phyloP scores from a whole-genome alignment of 306 rosid species.

The Sophora flavescens region DNA sequence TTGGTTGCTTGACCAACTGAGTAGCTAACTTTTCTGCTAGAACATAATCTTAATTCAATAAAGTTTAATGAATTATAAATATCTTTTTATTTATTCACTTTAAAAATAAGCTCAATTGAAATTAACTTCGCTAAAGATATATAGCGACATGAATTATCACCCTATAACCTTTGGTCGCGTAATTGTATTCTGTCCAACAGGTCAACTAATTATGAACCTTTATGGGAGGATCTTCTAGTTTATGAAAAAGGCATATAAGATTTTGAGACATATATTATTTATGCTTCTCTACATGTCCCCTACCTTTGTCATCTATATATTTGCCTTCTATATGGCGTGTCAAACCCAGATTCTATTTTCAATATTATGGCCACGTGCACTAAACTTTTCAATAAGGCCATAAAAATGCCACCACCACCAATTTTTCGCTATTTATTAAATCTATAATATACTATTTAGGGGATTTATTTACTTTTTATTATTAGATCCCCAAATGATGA shows the following conservation, averaged over 20 bases:
- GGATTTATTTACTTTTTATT: too few relatives aligned
- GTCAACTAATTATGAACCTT: constrained; percentile 36
- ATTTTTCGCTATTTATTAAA: too few relatives aligned
- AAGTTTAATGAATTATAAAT: too few relatives aligned
- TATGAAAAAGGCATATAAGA: constrained; percentile 29
- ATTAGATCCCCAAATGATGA: too few relatives aligned
- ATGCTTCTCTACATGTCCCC: constrained; percentile 38
- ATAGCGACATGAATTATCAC: background rate
- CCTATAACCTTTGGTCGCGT: constrained; percentile 3
- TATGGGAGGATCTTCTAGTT: constrained; percentile 46
- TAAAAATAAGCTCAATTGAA: too few relatives aligned
- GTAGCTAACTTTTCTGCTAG: too few relatives aligned
- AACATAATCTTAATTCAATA: too few relatives aligned
- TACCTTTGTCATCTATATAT: constrained; percentile 41
- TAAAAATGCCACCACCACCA: constrained; percentile 18
- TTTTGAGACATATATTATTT: constrained; percentile 38
- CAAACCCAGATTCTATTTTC: constrained; percentile 38
- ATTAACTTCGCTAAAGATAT: too few relatives aligned
- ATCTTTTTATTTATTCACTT: too few relatives aligned
- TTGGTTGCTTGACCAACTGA: too few relatives aligned
- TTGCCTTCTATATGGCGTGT: constrained; percentile 33
- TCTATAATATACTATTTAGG: too few relatives aligned
- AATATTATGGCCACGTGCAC: constrained; percentile 49
- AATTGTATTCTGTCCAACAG: constrained; percentile 31
- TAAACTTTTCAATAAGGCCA: constrained; percentile 10